Percentiles rank a stretch among this genome's conserved stretches.
Conservation (phyloP, 2,329 filamentous ascomycete species). For the Paecilomyces formosus region DNA sequence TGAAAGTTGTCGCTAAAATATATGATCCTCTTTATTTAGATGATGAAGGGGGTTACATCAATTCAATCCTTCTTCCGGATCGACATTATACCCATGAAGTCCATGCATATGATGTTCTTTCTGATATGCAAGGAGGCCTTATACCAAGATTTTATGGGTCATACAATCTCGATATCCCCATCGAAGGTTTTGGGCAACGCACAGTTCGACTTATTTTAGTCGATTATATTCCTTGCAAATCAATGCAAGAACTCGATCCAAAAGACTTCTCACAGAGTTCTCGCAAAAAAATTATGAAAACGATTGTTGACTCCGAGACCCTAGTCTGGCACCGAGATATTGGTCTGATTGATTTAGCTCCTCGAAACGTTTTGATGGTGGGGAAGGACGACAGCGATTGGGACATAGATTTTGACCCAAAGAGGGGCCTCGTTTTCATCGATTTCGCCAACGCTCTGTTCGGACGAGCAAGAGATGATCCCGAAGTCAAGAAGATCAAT, state of each 20-base stretch:
- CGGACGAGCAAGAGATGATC: conserved; percentile 7
- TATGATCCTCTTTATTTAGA: too few species aligned
- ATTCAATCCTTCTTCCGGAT: too few species aligned
- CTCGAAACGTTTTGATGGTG: conserved; percentile 12
- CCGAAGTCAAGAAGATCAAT: not conserved
- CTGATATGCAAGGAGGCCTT: conserved; percentile 10
- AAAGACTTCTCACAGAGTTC: conserved; percentile 3
- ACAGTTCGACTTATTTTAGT: conserved; percentile 15
- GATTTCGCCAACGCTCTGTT: conserved; percentile 12
- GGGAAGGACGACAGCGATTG: not conserved
- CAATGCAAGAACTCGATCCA: conserved; percentile 10
- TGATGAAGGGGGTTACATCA: too few species aligned
- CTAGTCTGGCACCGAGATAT: conserved; percentile 9
- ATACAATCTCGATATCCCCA: conserved; percentile 13
- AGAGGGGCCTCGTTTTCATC: conserved; percentile 7
- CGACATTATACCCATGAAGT: too few species aligned
- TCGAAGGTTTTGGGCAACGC: conserved; percentile 5
- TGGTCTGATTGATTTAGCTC: conserved; percentile 7
- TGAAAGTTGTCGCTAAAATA: too few species aligned
- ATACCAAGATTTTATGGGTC: conserved; percentile 17
- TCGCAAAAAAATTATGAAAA: conserved; percentile 14
- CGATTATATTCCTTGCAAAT: conserved; percentile 11
- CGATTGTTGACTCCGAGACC: conserved; percentile 13
- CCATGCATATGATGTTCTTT: too few species aligned
- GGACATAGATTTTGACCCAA: not conserved